Evolutionary conservation across 306 rosid species (phyloP), one percentile per base, ranked within the genome.

Genomic region (Cucurbita maxima): DNA sequence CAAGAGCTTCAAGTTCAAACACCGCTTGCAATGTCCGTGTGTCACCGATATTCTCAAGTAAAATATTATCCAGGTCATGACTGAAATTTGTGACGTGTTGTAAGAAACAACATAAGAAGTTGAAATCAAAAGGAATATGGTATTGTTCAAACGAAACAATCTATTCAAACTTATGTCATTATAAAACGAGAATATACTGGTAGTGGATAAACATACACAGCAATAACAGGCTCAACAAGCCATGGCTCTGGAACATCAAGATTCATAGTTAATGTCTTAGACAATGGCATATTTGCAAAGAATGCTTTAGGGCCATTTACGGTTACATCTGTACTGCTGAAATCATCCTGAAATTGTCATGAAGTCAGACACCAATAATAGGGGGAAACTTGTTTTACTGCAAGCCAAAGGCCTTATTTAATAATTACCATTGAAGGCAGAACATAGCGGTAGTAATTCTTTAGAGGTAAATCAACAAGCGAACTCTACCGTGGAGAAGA

Each of bases 191-290:
- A 74, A 36, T 48, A 63, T 4, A 52, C 37, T 8, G 36, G 62
- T 68, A 59, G 38, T 72, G 68, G 76, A 76, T 1, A 69, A 48
- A 79, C 96, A 79, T 89, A 94, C 99, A 91, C 87, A 52, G 99
- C 95, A 74, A 88, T 47, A 63, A 94, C 88, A 16, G 99, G 97
- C 81, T 94, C 96, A 72, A 94, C 91, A 84, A 94, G 99, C 99
- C 99, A 94, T 53, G 99, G 97, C 81, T 94, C 99, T 7, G 99
- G 99, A 80, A 91, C 99, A 83, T 94, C 99, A 79, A 94, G 97
- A 80, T 94, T 91, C 99, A 91, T 94, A 38, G 99, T 94, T 73
- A 94, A 88, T 15, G 99, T 94, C 85, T 94, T 94, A 25, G 99
- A 94, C 81, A 89, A 73, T 62, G 99, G 99, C 97, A 94, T 94